A percentile compares a stretch with the other conserved stretches of the same genome.
Evolutionary conservation across 768 basidiomycete species (phyloP).

Genomic region (Rhodosporidiobolus odoratus): DNA sequence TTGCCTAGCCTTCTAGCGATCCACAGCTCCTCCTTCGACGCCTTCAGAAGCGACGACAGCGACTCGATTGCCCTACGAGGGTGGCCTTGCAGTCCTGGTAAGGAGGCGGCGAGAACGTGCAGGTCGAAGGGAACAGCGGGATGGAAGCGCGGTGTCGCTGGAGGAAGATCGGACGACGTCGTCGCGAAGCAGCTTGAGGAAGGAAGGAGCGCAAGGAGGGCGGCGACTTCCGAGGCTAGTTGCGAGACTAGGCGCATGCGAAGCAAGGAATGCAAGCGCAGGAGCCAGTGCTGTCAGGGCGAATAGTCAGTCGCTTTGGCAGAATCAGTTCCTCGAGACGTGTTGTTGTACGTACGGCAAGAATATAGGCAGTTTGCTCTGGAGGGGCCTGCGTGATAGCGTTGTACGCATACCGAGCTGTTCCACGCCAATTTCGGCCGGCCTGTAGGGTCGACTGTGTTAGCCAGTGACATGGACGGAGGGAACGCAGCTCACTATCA

Average conservation of each 20-base stretch:
- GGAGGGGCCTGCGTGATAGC: background rate
- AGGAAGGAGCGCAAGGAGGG: conserved; percentile 11
- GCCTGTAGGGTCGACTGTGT: background rate
- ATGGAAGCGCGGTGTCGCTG: conserved; percentile 4
- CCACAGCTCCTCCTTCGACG: conserved; percentile 8
- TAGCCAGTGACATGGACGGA: background rate
- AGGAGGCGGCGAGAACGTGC: conserved; percentile 1
- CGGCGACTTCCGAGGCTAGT: background rate
- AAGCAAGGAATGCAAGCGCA: conserved; percentile 20
- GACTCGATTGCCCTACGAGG: background rate
- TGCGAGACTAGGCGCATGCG: conserved; percentile 10
- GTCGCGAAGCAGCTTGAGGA: background rate
- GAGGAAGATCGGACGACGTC: background rate
- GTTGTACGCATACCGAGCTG: conserved; percentile 9
- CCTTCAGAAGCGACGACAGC: background rate
- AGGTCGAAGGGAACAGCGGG: conserved; percentile 20
- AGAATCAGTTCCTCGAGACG: background rate
- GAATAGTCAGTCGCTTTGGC: background rate
- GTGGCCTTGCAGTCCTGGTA: background rate
- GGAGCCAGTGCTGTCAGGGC: conserved; percentile 12
- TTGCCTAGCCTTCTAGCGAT: background rate
- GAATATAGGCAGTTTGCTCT: conserved; percentile 1
- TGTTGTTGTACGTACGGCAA: background rate
- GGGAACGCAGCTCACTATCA: background rate
- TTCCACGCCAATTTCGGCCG: background rate